Conservation (phyloP, 2,329 filamentous ascomycete genomes). For the Boeremia exigua region DNA sequence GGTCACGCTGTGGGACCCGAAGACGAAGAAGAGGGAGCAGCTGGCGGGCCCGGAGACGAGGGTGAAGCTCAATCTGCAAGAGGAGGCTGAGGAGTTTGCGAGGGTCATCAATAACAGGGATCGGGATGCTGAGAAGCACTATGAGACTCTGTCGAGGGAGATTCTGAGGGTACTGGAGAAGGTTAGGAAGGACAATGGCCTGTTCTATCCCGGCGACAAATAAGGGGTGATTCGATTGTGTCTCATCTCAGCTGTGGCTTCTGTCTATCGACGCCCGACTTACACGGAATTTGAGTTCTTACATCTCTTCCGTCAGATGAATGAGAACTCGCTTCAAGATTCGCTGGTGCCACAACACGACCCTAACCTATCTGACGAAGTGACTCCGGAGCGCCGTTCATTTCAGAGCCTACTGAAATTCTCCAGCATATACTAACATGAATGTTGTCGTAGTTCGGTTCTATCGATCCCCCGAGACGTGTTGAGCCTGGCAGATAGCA, state of each 20-base stretch:
- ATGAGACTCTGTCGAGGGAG: slow-evolving; percentile 51
- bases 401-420: too few species aligned
- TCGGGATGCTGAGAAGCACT: slow-evolving; percentile 41
- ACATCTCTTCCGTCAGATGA: too few species aligned
- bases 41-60: slow-evolving; percentile 47
- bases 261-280: too few species aligned
- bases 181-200: slow-evolving; percentile 52
- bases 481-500: too few species aligned
- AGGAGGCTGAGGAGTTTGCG: slow-evolving; percentile 56
- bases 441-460: too few species aligned
- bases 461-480: too few species aligned
- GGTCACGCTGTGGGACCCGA: slow-evolving; percentile 51
- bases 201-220: slow-evolving; percentile 41
- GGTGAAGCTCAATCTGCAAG: slow-evolving; percentile 52
- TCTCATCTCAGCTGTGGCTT: too few species aligned
- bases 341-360: too few species aligned
- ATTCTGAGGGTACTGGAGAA: slow-evolving; percentile 53
- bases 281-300: too few species aligned
- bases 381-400: too few species aligned
- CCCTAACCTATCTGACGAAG: too few species aligned
- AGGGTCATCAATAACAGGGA: slow-evolving; percentile 52
- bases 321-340: not conserved
- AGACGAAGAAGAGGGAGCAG: slow-evolving; percentile 51
- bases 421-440: too few species aligned
- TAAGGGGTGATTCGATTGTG: not conserved